Conservation (phyloP, 495 filamentous ascomycete genomes). For the Aspergillus asperescens region DNA sequence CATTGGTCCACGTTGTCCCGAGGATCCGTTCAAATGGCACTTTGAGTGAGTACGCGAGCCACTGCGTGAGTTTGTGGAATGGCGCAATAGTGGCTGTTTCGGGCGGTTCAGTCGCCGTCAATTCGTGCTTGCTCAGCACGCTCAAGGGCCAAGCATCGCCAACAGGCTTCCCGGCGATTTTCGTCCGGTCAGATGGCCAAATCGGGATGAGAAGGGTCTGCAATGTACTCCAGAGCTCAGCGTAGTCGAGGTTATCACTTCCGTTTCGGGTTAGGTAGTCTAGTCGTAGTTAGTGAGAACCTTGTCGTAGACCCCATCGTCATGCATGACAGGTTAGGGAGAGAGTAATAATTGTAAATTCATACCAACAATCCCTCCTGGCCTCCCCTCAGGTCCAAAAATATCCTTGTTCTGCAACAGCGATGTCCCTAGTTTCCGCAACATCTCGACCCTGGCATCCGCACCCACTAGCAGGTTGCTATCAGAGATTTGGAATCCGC, state of each 20-base stretch:
- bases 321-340: background rate
- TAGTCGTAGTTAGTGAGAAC: conserved; percentile 9
- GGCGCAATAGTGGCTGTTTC: conserved; percentile 29
- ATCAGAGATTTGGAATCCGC: conserved; percentile 41
- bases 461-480: conserved; percentile 49
- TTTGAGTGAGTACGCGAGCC: conserved; percentile 85
- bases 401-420: conserved; percentile 43
- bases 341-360: background rate
- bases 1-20: conserved; percentile 69
- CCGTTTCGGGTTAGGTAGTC: conserved; percentile 43
- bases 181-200: conserved; percentile 52
- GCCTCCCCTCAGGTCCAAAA: conserved; percentile 46
- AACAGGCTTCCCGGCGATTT: conserved; percentile 45
- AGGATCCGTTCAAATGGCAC: conserved; percentile 78
- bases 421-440: conserved; percentile 46
- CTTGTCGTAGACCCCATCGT: too few relatives aligned
- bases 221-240: conserved; percentile 43
- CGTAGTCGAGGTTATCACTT: conserved; percentile 25
- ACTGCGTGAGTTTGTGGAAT: conserved; percentile 89
- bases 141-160: conserved; percentile 54
- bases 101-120: conserved; percentile 1
- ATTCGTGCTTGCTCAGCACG: conserved; percentile 17
- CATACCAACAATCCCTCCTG: conserved; percentile 53
- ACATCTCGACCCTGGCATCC: conserved; percentile 41
- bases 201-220: conserved; percentile 48